Percentiles rank a stretch among this genome's conserved stretches.
Conservation (phyloP, 805 yeast species). For the Zygoascus bituminiphila region DNA sequence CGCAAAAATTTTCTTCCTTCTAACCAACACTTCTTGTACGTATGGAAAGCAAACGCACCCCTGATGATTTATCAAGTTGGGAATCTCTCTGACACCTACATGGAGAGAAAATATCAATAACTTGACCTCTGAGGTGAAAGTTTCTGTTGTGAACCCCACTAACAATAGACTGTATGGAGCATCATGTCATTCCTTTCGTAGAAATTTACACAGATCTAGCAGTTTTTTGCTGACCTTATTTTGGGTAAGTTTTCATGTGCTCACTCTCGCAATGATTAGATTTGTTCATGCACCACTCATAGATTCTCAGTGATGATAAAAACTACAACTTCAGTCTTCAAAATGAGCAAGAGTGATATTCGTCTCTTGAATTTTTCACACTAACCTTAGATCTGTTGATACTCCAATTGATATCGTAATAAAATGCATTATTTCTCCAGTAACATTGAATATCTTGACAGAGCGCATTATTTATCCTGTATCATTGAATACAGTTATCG, state of each 20-base stretch:
- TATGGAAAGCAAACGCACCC: background rate
- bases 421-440: no score
- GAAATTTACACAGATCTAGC: no score
- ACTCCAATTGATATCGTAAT: no score
- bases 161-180: no score
- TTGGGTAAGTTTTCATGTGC: no score
- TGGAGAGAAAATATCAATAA: constrained; percentile 22
- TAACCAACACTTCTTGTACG: background rate
- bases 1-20: background rate
- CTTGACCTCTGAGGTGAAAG: constrained; percentile 19
- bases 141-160: constrained; percentile 13
- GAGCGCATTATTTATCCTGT: no score
- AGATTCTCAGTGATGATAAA: constrained; percentile 22
- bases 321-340: constrained; percentile 30
- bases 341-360: constrained; percentile 21
- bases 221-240: background rate
- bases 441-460: no score
- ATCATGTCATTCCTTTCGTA: no score
- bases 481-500: no score
- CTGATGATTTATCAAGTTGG: constrained; percentile 24
- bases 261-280: constrained; percentile 6
- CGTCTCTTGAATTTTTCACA: no score
- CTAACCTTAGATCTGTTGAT: no score
- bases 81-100: constrained; percentile 31
- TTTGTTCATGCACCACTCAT: constrained; percentile 26